A percentile compares a stretch with the other conserved stretches of the same genome.
Conservation (phyloP, 208 protist species). For the Balamuthia mandrillaris region DNA sequence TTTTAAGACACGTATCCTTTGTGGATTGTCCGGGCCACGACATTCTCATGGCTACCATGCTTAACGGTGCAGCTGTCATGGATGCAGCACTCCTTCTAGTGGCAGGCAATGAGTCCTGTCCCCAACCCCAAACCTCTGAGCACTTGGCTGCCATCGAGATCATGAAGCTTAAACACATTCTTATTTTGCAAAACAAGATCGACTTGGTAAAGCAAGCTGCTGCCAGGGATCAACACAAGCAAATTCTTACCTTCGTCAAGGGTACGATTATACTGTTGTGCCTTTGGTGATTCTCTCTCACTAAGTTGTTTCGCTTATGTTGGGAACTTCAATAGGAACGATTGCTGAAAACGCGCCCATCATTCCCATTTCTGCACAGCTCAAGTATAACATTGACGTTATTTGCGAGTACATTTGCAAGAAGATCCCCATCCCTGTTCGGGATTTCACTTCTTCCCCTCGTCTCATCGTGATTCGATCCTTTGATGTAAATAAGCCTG, state of each 20-base stretch:
- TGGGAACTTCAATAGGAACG: constrained; percentile 70
- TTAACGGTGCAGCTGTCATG: constrained; percentile 99
- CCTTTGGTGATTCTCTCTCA: not conserved
- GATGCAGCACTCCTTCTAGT: constrained; percentile 99
- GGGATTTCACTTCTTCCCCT: constrained; percentile 88
- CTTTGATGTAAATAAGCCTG: constrained; percentile 99
- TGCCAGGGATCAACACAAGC: constrained; percentile 90
- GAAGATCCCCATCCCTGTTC: constrained; percentile 91
- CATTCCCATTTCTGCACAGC: constrained; percentile 97
- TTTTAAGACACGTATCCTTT: constrained; percentile 95
- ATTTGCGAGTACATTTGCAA: constrained; percentile 96
- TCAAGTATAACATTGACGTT: constrained; percentile 97
- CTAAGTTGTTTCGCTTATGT: not conserved
- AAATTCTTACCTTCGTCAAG: constrained; percentile 85
- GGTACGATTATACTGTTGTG: constrained; percentile 9
- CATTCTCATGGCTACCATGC: constrained; percentile 99
- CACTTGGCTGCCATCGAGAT: constrained; percentile 99
- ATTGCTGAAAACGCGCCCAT: constrained; percentile 92
- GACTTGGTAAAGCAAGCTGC: constrained; percentile 96
- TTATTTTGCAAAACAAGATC: constrained; percentile 99
- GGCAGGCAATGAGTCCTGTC: constrained; percentile 93
- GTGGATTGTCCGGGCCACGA: constrained; percentile 99
- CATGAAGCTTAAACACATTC: constrained; percentile 96
- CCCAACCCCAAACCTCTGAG: constrained; percentile 88
- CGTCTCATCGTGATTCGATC: constrained; percentile 98